Evolutionary conservation across 495 filamentous ascomycete species (phyloP).

Genomic region (Penicilliopsis zonata): DNA sequence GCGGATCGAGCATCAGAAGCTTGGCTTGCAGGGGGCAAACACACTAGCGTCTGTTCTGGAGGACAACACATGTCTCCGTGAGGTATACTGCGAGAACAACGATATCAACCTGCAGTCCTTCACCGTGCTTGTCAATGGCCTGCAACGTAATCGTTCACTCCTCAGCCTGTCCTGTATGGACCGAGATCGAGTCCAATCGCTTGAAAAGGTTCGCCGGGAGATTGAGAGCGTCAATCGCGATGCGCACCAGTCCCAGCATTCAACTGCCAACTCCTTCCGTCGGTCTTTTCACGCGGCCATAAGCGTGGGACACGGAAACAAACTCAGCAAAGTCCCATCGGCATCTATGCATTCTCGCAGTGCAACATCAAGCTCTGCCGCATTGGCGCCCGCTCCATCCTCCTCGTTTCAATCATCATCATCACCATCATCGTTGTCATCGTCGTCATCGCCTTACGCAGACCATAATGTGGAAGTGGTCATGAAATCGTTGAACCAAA

Average conservation of each 20-base stretch:
- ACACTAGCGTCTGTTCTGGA: constrained; percentile 68
- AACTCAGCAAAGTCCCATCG: constrained; percentile 21
- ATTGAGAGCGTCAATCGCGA: constrained; percentile 41
- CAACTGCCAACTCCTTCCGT: constrained; percentile 31
- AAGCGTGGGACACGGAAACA: constrained; percentile 20
- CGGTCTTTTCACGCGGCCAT: constrained; percentile 33
- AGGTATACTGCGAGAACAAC: constrained; percentile 69
- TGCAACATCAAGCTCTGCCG: constrained; percentile 1
- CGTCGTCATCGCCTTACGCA: constrained; percentile 19
- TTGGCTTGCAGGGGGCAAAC: constrained; percentile 60
- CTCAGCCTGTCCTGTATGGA: constrained; percentile 56
- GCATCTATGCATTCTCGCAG: constrained; percentile 8
- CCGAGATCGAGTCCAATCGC: constrained; percentile 45
- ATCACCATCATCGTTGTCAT: constrained; percentile 5
- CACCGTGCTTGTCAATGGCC: constrained; percentile 60
- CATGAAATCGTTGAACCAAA: constrained; percentile 43
- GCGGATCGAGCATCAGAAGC: constrained; percentile 55
- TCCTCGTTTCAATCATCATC: constrained; percentile 6
- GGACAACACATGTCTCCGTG: constrained; percentile 48
- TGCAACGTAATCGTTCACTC: constrained; percentile 55
- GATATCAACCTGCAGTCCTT: constrained; percentile 69
- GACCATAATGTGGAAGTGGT: constrained; percentile 39
- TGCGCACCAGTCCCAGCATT: constrained; percentile 14
- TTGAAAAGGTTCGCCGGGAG: constrained; percentile 49
- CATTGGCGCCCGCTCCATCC: constrained; percentile 6